A percentile compares a stretch with the other conserved stretches of the same genome.
These are phyloP conservation scores for Apodospora peruviana DNA, from an alignment of 495 filamentous ascomycete genomes.

Conservation along the genomic window DNA sequence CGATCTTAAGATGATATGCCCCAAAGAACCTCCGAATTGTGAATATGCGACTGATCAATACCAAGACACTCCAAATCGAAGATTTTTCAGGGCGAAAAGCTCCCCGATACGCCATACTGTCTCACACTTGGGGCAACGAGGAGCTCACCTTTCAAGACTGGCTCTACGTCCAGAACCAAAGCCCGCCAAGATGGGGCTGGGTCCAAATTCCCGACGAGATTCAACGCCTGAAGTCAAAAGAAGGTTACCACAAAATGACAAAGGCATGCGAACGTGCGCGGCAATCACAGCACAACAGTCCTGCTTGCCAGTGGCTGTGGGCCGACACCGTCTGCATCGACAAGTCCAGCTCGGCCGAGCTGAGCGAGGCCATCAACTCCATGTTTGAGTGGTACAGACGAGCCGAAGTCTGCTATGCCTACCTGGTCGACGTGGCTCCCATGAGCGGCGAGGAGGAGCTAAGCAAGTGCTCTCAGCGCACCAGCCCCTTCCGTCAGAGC, in stretches of 20 bases:
- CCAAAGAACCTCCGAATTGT: too few relatives aligned
- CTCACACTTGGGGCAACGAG: slow-evolving; percentile 15
- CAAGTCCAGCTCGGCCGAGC: slow-evolving; percentile 33
- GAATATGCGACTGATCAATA: slow-evolving; percentile 8
- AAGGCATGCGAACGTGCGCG: slow-evolving; percentile 4
- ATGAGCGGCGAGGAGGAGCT: background rate
- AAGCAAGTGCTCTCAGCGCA: background rate
- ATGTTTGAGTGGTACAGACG: slow-evolving; percentile 34
- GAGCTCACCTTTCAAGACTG: slow-evolving; percentile 14
- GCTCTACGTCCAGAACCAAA: background rate
- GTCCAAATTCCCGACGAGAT: slow-evolving; percentile 14
- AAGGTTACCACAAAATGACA: slow-evolving; percentile 12
- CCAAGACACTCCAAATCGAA: background rate
- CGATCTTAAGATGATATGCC: too few relatives aligned
- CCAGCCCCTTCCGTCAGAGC: slow-evolving; percentile 10
- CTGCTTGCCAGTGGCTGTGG: slow-evolving; percentile 18
- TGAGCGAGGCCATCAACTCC: slow-evolving; percentile 35
- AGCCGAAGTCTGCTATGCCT: slow-evolving; percentile 30
- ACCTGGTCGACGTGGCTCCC: slow-evolving; percentile 24
- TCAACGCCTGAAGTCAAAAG: background rate
- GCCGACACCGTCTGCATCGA: slow-evolving; percentile 36
- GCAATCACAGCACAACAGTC: background rate
- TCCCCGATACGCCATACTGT: slow-evolving; percentile 13
- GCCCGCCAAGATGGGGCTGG: slow-evolving; percentile 2
- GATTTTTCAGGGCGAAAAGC: slow-evolving; percentile 3